Evolutionary conservation across 1,139 yeast genomes (phyloP).

Genomic region (Hemisphaericaspora xylanilytica): DNA sequence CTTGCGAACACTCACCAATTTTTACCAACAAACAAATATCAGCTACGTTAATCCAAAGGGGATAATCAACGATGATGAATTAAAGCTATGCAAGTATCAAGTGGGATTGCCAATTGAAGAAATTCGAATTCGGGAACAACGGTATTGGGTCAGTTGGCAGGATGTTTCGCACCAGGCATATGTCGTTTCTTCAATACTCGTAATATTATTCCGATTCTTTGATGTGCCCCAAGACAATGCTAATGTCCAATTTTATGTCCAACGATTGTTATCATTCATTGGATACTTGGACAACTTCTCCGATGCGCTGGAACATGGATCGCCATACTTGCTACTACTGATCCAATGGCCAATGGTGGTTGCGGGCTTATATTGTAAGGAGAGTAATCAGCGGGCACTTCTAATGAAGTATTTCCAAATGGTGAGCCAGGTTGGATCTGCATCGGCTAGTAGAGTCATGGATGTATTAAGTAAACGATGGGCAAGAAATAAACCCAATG

Average conservation of each 20-base stretch:
- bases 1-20: constrained; percentile 23
- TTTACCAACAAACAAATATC: constrained; percentile 17
- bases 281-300: constrained; percentile 19
- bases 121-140: constrained; percentile 6
- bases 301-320: constrained; percentile 22
- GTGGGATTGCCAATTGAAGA: constrained; percentile 16
- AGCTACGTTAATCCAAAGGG: constrained; percentile 11
- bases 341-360: constrained; percentile 57
- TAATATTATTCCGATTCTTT: constrained; percentile 26
- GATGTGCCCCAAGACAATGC: constrained; percentile 29
- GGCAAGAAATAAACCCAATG: constrained; percentile 16
- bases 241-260: constrained; percentile 25
- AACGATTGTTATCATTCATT: constrained; percentile 22
- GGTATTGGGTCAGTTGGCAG: constrained; percentile 29
- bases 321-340: constrained; percentile 28
- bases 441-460: constrained; percentile 42
- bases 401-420: constrained; percentile 40
- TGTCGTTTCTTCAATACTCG: constrained; percentile 23
- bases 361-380: constrained; percentile 51
- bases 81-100: constrained; percentile 7
- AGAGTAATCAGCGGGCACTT: constrained; percentile 37
- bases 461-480: constrained; percentile 37
- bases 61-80: constrained; percentile 10
- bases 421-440: constrained; percentile 41
- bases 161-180: constrained; percentile 33